A percentile compares a stretch with the other conserved stretches of the same genome.
Conservation (phyloP, 2,329 filamentous ascomycete species). For the Zalaria sp. region DNA sequence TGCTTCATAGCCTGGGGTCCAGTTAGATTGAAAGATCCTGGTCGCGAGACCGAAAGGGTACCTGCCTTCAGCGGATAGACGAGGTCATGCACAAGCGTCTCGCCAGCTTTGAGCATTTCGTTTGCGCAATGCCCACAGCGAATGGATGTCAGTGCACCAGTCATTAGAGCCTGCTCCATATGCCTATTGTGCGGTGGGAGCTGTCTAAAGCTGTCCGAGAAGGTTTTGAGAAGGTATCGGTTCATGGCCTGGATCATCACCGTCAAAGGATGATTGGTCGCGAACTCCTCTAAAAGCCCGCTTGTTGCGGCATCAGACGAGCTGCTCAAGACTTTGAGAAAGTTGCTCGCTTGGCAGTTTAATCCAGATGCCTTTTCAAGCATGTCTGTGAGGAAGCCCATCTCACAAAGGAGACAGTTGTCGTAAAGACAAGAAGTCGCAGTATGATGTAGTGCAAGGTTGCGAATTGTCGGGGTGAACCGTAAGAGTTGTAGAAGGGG, state of each 20-base stretch:
- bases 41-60: background rate
- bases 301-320: constrained; percentile 65
- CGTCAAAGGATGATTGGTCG: constrained; percentile 57
- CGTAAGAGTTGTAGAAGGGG: constrained; percentile 80
- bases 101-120: constrained; percentile 67
- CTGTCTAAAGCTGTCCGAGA: constrained; percentile 55
- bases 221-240: constrained; percentile 67
- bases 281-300: constrained; percentile 73
- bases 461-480: constrained; percentile 78
- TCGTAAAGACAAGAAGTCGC: constrained; percentile 73
- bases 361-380: constrained; percentile 86
- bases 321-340: constrained; percentile 77
- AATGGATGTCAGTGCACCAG: constrained; percentile 58
- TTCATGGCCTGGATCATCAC: constrained; percentile 76
- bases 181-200: constrained; percentile 47
- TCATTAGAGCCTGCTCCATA: constrained; percentile 62
- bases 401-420: constrained; percentile 77
- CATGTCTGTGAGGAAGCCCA: constrained; percentile 97
- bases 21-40: no score
- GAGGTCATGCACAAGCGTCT: constrained; percentile 72
- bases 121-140: constrained; percentile 76
- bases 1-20: constrained; percentile 12
- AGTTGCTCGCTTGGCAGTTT: constrained; percentile 91
- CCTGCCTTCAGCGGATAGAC: constrained; percentile 53
- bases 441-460: constrained; percentile 76